phyloP scores from a whole-genome alignment of 2,329 filamentous ascomycete genomes.

The Alternaria incomplexa region DNA sequence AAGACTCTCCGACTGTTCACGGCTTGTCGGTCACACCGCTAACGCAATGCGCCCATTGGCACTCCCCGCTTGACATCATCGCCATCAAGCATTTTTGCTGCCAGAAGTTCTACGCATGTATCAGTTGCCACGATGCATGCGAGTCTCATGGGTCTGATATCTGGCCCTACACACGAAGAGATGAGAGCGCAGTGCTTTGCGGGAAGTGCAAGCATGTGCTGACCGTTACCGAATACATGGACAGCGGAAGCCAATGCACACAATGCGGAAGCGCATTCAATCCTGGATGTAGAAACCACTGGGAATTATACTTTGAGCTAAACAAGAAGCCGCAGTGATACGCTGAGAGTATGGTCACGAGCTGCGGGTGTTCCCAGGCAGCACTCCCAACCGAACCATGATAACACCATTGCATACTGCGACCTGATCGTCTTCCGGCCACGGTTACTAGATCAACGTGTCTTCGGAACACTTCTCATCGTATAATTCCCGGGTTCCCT shows the following conservation, averaged over 20 bases:
- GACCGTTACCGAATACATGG: slow-evolving; percentile 39
- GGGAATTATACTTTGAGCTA: slow-evolving; percentile 38
- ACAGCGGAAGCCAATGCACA: slow-evolving; percentile 35
- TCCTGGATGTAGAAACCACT: slow-evolving; percentile 44
- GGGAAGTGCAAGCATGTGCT: slow-evolving; percentile 37
- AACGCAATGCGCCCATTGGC: slow-evolving; percentile 45
- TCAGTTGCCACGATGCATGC: slow-evolving; percentile 39
- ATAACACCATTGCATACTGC: no score
- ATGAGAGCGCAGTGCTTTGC: slow-evolving; percentile 38
- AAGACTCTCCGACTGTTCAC: slow-evolving; percentile 20
- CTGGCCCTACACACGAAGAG: slow-evolving; percentile 28
- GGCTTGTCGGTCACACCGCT: slow-evolving; percentile 35
- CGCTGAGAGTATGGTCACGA: no score
- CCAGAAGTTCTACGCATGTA: slow-evolving; percentile 47
- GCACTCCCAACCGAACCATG: no score
- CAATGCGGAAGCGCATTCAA: slow-evolving; percentile 40
- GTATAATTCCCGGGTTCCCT: no score
- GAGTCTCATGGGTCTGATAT: slow-evolving; percentile 32
- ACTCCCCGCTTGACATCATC: slow-evolving; percentile 44
- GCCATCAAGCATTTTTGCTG: slow-evolving; percentile 48
- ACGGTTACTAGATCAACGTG: no score
- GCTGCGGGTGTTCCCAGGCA: no score
- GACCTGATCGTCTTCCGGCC: no score
- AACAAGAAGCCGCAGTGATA: background rate
- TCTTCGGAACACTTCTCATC: no score